Evolutionary conservation across 495 filamentous ascomycete species (phyloP).

Genomic region (Parathielavia appendiculata): DNA sequence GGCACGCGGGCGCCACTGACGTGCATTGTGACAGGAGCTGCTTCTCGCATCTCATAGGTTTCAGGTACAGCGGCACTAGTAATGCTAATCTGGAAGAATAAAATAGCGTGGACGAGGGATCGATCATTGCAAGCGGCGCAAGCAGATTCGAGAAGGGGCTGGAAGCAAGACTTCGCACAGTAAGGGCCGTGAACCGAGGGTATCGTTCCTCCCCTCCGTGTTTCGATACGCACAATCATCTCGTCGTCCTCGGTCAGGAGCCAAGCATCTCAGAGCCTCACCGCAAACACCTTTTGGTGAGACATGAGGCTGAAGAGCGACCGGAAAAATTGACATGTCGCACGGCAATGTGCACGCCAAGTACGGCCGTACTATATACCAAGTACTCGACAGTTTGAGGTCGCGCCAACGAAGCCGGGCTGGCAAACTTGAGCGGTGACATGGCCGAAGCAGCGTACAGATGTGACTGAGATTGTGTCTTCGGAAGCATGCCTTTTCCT

Average conservation of each 20-base stretch:
- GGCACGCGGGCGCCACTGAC: constrained; percentile 9
- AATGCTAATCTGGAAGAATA: background rate
- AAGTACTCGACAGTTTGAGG: background rate
- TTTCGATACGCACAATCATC: no score
- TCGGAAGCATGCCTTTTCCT: background rate
- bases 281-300: background rate
- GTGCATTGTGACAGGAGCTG: constrained; percentile 5
- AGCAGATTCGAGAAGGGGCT: constrained; percentile 5
- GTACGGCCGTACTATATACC: constrained; percentile 9
- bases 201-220: background rate
- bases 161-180: background rate
- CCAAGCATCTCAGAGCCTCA: background rate
- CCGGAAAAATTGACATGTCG: background rate
- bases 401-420: constrained; percentile 1
- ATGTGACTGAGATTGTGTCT: background rate
- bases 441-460: background rate
- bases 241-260: background rate
- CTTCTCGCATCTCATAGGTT: constrained; percentile 8
- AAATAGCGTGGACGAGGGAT: constrained; percentile 4
- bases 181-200: constrained; percentile 8
- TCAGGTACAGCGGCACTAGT: constrained; percentile 8
- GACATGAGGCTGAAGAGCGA: constrained; percentile 5
- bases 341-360: background rate
- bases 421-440: background rate
- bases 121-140: background rate